phyloP scores from a whole-genome alignment of 805 yeast species.

The Candida railenensis region DNA sequence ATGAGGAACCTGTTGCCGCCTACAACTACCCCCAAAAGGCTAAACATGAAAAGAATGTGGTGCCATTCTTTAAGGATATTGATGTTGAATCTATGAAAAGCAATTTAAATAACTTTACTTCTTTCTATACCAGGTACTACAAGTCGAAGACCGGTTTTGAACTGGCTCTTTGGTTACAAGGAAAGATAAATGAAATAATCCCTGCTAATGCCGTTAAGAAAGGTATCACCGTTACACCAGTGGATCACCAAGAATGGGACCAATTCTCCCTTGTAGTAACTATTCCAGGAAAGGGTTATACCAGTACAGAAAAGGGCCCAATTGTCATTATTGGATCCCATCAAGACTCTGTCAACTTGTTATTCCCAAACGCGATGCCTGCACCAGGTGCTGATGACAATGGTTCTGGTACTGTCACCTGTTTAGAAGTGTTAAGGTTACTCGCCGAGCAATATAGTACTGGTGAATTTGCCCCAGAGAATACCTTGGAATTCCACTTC shows the following conservation, averaged over 20 bases:
- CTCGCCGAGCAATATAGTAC: slow-evolving; percentile 38
- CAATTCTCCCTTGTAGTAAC: slow-evolving; percentile 75
- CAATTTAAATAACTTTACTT: slow-evolving; percentile 60
- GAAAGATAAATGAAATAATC: slow-evolving; percentile 43
- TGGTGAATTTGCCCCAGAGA: slow-evolving; percentile 51
- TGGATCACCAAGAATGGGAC: slow-evolving; percentile 69
- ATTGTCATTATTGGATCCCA: slow-evolving; percentile 84
- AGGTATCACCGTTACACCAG: slow-evolving; percentile 38
- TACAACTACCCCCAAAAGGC: slow-evolving; percentile 55
- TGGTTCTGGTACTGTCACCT: slow-evolving; percentile 83
- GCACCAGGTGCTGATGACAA: slow-evolving; percentile 98
- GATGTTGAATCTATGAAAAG: slow-evolving; percentile 46
- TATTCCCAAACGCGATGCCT: slow-evolving; percentile 63
- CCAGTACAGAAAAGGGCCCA: slow-evolving; percentile 39
- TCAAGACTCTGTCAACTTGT: slow-evolving; percentile 76
- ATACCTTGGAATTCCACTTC: slow-evolving; percentile 89
- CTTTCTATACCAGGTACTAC: slow-evolving; percentile 76
- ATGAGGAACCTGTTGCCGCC: slow-evolving; percentile 24
- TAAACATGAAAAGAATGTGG: slow-evolving; percentile 36
- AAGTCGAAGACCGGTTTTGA: slow-evolving; percentile 68
- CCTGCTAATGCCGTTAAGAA: slow-evolving; percentile 16
- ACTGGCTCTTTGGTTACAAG: slow-evolving; percentile 68
- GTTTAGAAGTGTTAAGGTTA: slow-evolving; percentile 71
- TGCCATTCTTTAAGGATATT: slow-evolving; percentile 42
- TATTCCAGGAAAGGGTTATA: slow-evolving; percentile 48